Base-by-base conservation (phyloP, 1,284 basidiomycete genomes). In the Fistulinella cinereoalba region DNA sequence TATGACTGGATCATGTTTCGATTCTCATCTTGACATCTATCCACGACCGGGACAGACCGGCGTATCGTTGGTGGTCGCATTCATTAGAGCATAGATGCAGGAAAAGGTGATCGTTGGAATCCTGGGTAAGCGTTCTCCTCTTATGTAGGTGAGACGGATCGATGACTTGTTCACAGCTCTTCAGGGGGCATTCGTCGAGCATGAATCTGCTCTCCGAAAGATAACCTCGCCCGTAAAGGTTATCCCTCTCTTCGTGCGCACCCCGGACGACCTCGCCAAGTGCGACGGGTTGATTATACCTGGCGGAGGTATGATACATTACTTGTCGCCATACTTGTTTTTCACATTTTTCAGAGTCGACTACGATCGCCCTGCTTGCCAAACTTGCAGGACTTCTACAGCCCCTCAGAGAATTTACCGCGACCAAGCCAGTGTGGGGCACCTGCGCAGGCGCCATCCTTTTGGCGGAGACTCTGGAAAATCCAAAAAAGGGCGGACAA, bases 401-500 rank as follows among this genome's bases (percentile, higher is more conserved):
- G 22, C 92, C 91, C 1, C 75, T 99, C 6, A 77, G 80, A 33
- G 76, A 79, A 34, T 97, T 85, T 69, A 71, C 74, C 44, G 74
- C 70, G 60, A 74, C 64, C 0, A 90, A 85, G 57, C 85, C 92
- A 0, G 82, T 95, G 1, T 99, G 93, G 92, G 96, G 96, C 3
- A 98, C 95, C 0, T 99, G 96, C 67, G 96, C 96, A 0, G 96
- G 96, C 16, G 95, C 96, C 55, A 98, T 99, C 54, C 74, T 98
- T 41, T 80, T 98, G 36, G 80, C 91, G 3, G 75, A 83, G 53
- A 68, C 74, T 8, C 77, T 91, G 13, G 82, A 85, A 52, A 87
- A 88, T 40, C 80, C 84, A 11, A 96, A 95, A 73, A 87, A 83
- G 60, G 91, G 89, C 32, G 91, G 92, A 2, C 92, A 94, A 67